Base-by-base conservation (phyloP, 2,329 filamentous ascomycete genomes). In the Botrytis fabae region DNA sequence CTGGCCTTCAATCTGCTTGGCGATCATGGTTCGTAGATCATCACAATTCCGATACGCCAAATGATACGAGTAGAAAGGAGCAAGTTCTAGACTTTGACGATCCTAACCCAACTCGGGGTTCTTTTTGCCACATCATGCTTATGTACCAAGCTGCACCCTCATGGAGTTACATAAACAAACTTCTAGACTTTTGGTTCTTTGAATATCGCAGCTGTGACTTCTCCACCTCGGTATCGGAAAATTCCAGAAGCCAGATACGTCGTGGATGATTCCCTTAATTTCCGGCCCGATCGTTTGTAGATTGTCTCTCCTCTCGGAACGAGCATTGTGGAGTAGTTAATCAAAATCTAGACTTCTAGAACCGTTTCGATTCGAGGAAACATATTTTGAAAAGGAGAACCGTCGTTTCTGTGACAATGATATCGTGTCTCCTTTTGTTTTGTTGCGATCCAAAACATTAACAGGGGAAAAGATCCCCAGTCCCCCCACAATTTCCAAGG, bases 381-480 rank as follows among this genome's bases (percentile, higher is more conserved):
- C 32, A 35, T 22, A 38, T 20, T 54, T n/a, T 54, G 20, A 40
- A 16, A 51, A 54, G 38, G 35, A 54, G 32, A 66, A 54, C 28
- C 46, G 18, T 28, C 46, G 64, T 54, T 68, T 38, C 46, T 42
- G 14, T 68, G 48, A 40, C 48, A 44, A 64, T 64, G 63, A 48
- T 38, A 32, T 66, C 38, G 25, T 63, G 51, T 42, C 38, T 40
- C 64, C 35, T 65, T 65, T 65, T 51, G 63, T 51, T 65, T 48
- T 65, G 22, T 65, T 25, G 22, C 22, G 32, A 65, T 38, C 42
- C 20, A 65, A 48, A 51, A 35, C 12, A n/a, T 54, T 7, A 28
- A 40, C 25, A 54, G 64, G 64, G 64, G 18, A 35, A 51, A 48
- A 35, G 12, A 54, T 28, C 64, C 35, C 32, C 51, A 25, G 64